Evolutionary conservation across 2,329 filamentous ascomycete genomes (phyloP).

Genomic region (Neoarthrinium moseri): DNA sequence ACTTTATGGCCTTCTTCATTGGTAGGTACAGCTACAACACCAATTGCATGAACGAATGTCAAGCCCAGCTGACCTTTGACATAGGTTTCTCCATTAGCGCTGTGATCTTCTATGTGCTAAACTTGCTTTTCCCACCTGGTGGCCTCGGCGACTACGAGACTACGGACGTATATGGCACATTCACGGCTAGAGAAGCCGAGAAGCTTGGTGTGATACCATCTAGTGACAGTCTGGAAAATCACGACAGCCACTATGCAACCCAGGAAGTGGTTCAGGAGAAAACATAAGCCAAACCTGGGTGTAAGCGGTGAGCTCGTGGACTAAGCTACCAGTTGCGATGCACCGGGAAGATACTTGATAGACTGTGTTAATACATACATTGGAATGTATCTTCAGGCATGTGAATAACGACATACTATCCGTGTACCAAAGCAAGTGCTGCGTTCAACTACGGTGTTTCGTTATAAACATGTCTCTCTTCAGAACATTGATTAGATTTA

Average conservation of each 20-base stretch:
- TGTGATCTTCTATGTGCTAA: slow-evolving; percentile 26
- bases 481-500: too few species aligned
- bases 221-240: slow-evolving; percentile 2
- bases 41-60: neutral
- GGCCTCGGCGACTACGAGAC: slow-evolving; percentile 41
- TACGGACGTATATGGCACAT: slow-evolving; percentile 42
- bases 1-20: slow-evolving; percentile 46
- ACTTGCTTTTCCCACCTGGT: slow-evolving; percentile 35
- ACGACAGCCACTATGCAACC: neutral
- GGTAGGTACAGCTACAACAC: slow-evolving; percentile 22
- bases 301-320: neutral
- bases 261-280: neutral
- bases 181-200: slow-evolving; percentile 39
- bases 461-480: too few species aligned
- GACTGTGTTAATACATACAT: too few species aligned
- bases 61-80: slow-evolving; percentile 3
- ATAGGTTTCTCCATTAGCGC: slow-evolving; percentile 37
- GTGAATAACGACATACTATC: too few species aligned
- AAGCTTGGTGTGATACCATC: slow-evolving; percentile 34
- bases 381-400: too few species aligned
- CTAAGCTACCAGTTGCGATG: too few species aligned
- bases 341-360: too few species aligned
- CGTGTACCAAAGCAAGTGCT: too few species aligned
- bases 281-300: neutral
- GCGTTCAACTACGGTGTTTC: too few species aligned